phyloP scores from a whole-genome alignment of 228 moss, liverwort and hornwort species.

The Sphagnum magellanicum region DNA sequence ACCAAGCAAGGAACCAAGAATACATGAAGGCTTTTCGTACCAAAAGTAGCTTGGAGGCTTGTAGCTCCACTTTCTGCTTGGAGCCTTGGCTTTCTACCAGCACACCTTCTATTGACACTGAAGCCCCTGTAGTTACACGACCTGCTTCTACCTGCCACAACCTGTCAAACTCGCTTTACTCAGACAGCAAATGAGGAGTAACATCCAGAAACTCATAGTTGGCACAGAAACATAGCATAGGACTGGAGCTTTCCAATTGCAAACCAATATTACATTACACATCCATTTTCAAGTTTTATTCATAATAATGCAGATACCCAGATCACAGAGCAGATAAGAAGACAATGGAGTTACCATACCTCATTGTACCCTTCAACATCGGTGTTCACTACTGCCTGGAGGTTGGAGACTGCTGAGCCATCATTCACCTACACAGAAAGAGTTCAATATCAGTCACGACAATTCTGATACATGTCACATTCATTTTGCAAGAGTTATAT shows the following conservation, averaged over 20 bases:
- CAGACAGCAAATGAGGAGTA: slow-evolving; percentile 4
- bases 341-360: slow-evolving; percentile 25
- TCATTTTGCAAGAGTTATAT: too few relatives aligned
- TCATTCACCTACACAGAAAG: slow-evolving; percentile 64
- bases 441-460: too few relatives aligned
- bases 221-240: too few relatives aligned
- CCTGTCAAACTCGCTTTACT: slow-evolving; percentile 40
- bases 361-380: slow-evolving; percentile 81
- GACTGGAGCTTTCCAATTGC: too few relatives aligned
- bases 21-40: slow-evolving; percentile 15
- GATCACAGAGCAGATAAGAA: neutral
- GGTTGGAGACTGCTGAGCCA: slow-evolving; percentile 87
- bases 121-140: slow-evolving; percentile 85
- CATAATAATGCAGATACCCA: neutral
- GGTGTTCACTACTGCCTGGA: slow-evolving; percentile 78
- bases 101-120: slow-evolving; percentile 79
- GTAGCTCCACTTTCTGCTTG: slow-evolving; percentile 95
- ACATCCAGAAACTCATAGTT: neutral
- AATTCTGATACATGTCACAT: too few relatives aligned
- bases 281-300: too few relatives aligned
- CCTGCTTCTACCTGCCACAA: slow-evolving; percentile 95
- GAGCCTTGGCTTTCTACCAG: slow-evolving; percentile 85
- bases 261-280: too few relatives aligned
- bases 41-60: slow-evolving; percentile 66
- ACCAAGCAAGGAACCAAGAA: neutral